These are phyloP conservation scores for Pythium rhizo-oryzae DNA, from an alignment of 352 stramenopile species.

Conservation along the genomic window DNA sequence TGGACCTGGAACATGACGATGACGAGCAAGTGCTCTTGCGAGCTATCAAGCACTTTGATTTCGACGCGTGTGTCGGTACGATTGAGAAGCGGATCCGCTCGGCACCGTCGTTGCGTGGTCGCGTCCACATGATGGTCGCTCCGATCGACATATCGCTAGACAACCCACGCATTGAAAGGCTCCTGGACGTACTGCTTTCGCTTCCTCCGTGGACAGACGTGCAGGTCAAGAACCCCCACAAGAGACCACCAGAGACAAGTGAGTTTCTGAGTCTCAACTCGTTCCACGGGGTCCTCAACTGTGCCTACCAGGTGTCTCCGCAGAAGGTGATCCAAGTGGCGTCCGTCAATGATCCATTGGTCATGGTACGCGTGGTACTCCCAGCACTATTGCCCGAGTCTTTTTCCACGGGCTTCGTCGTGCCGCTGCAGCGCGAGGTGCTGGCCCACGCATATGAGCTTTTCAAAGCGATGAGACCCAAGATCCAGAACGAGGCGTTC, in stretches of 20 bases:
- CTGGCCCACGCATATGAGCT: background rate
- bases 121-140: background rate
- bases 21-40: background rate
- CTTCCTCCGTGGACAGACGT: background rate
- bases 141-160: background rate
- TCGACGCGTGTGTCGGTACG: background rate
- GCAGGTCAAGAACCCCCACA: background rate
- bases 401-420: background rate
- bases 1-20: too few species aligned
- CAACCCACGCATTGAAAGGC: too few species aligned
- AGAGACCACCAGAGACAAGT: too few species aligned
- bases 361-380: background rate
- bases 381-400: background rate
- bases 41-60: background rate
- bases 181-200: background rate
- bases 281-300: background rate
- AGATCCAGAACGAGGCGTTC: background rate
- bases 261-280: background rate
- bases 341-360: background rate
- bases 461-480: background rate
- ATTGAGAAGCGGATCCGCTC: background rate
- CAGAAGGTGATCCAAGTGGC: background rate
- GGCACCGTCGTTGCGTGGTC: background rate
- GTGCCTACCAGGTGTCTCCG: background rate
- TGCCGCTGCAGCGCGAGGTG: background rate